Conservation (phyloP, 1,139 yeast genomes). For the Magnusiomyces tetraspermus region DNA sequence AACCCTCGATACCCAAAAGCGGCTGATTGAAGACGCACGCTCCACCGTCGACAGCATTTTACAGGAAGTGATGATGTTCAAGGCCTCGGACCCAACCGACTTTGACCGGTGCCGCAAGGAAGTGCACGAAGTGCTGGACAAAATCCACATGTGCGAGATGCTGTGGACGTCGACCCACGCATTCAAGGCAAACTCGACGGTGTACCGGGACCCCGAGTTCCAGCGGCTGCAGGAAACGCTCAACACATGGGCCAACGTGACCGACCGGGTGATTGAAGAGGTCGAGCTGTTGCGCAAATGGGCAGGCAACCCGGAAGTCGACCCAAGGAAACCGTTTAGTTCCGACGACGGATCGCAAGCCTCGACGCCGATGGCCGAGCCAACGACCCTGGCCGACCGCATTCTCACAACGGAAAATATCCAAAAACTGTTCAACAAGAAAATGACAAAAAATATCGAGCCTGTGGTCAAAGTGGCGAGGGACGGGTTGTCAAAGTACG, state of each 20-base stretch:
- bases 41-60: conserved; percentile 65
- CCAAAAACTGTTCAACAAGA: conserved; percentile 47
- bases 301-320: conserved; percentile 78
- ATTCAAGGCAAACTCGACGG: conserved; percentile 70
- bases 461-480: conserved; percentile 77
- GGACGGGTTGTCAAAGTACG: conserved; percentile 54
- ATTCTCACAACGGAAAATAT: conserved; percentile 77
- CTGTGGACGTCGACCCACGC: conserved; percentile 75
- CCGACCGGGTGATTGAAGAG: conserved; percentile 58
- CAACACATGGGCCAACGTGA: conserved; percentile 74
- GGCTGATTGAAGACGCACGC: conserved; percentile 61
- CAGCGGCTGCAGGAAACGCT: conserved; percentile 62
- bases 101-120: conserved; percentile 32
- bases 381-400: conserved; percentile 56
- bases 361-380: conserved; percentile 19
- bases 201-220: conserved; percentile 57
- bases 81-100: conserved; percentile 33
- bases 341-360: conserved; percentile 23
- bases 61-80: conserved; percentile 60
- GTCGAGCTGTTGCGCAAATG: conserved; percentile 47
- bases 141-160: conserved; percentile 60
- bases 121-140: conserved; percentile 48
- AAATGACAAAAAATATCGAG: conserved; percentile 51
- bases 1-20: conserved; percentile 68
- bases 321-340: conserved; percentile 35